These are phyloP conservation scores for Cercospora sp. DNA, from an alignment of 2,329 filamentous ascomycete genomes.

Conservation along the genomic window DNA sequence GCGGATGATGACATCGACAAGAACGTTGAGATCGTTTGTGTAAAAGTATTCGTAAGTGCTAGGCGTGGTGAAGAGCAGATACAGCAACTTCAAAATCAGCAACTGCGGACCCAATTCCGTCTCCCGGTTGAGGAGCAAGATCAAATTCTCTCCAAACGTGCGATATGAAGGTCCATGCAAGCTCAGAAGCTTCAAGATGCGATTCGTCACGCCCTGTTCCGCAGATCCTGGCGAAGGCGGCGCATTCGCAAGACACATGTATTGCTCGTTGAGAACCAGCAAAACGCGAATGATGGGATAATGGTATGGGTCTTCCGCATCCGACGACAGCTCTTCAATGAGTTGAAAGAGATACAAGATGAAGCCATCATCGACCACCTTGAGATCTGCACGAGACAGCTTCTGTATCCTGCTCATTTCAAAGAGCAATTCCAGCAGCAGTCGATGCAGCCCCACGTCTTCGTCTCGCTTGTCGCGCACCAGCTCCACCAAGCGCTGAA, in stretches of 20 bases:
- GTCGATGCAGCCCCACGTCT: slow-evolving; percentile 61
- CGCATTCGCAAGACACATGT: slow-evolving; percentile 70
- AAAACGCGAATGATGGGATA: slow-evolving; percentile 92
- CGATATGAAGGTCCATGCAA: slow-evolving; percentile 78
- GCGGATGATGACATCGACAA: slow-evolving; percentile 92
- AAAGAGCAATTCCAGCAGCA: slow-evolving; percentile 86
- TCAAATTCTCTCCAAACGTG: slow-evolving; percentile 97
- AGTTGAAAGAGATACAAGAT: slow-evolving; percentile 80
- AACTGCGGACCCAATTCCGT: slow-evolving; percentile 90
- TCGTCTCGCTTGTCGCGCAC: slow-evolving; percentile 62
- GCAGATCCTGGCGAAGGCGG: slow-evolving; percentile 53
- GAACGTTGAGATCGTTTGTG: slow-evolving; percentile 90
- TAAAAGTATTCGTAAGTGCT: slow-evolving; percentile 98
- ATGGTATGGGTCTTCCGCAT: slow-evolving; percentile 89
- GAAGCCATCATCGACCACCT: slow-evolving; percentile 71
- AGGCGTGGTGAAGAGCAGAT: slow-evolving; percentile 89
- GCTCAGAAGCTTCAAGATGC: slow-evolving; percentile 88
- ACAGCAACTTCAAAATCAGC: slow-evolving; percentile 93
- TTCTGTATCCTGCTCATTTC: slow-evolving; percentile 94
- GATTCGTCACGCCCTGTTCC: slow-evolving; percentile 68
- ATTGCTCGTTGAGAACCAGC: slow-evolving; percentile 97
- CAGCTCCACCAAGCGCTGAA: slow-evolving; percentile 78
- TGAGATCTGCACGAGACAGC: slow-evolving; percentile 73
- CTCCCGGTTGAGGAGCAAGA: slow-evolving; percentile 90
- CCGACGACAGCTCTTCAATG: slow-evolving; percentile 83